phyloP scores from a whole-genome alignment of 345 rosid genomes.

The Citrus trifoliata region DNA sequence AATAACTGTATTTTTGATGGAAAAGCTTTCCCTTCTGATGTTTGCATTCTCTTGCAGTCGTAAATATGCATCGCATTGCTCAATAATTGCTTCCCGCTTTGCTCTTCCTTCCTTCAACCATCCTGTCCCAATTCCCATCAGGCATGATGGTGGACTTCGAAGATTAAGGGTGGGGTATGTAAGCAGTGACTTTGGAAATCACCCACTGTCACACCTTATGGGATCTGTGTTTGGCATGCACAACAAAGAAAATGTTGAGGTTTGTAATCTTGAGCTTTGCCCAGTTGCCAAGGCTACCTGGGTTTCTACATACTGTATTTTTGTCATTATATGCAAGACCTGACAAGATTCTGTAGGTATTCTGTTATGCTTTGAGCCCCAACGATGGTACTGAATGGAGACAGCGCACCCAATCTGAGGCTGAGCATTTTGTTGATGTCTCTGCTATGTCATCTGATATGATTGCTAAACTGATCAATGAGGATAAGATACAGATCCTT shows the following conservation, averaged over 20 bases:
- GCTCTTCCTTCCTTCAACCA: conserved; percentile 69
- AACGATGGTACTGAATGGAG: conserved; percentile 99
- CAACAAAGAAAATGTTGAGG: conserved; percentile 83
- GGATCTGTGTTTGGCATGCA: conserved; percentile 99
- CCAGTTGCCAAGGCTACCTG: neutral
- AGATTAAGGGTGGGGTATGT: conserved; percentile 89
- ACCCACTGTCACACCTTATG: conserved; percentile 98
- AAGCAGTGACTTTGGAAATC: conserved; percentile 98
- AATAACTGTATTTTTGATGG: neutral
- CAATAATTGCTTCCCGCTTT: conserved; percentile 83
- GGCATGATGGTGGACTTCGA: conserved; percentile 56
- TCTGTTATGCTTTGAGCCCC: conserved; percentile 93
- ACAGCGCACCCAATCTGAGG: conserved; percentile 81
- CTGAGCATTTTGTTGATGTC: conserved; percentile 89
- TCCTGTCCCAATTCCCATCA: conserved; percentile 64
- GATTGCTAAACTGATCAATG: conserved; percentile 81
- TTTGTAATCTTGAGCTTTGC: conserved; percentile 22
- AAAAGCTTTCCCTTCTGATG: neutral
- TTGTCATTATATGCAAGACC: conserved; percentile 11
- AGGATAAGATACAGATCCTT: conserved; percentile 85
- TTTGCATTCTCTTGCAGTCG: conserved; percentile 48
- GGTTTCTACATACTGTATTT: neutral
- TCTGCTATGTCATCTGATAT: conserved; percentile 85
- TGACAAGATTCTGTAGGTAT: conserved; percentile 48
- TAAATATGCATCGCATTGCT: conserved; percentile 93